phyloP scores from a whole-genome alignment of 1,284 basidiomycete genomes.

The Agaricales sp. region DNA sequence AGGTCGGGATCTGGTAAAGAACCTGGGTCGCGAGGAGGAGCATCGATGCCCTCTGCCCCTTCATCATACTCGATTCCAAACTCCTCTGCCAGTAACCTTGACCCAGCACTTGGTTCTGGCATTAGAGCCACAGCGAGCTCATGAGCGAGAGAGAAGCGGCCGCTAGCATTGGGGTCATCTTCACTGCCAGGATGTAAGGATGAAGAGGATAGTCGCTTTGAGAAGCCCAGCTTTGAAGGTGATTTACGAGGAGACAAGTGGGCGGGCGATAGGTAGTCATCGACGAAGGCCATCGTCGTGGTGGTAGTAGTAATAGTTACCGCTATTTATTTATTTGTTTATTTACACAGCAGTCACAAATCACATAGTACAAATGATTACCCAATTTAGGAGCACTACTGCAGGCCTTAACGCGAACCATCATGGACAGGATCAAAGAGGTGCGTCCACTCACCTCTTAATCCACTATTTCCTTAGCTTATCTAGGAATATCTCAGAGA shows the following conservation, averaged over 20 bases:
- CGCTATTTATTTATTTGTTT: background rate
- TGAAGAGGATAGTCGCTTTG: conserved; percentile 31
- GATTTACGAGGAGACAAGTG: conserved; percentile 31
- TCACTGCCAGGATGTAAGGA: conserved; percentile 27
- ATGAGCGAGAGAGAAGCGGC: conserved; percentile 66
- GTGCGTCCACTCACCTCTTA: conserved; percentile 24
- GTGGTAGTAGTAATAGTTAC: background rate
- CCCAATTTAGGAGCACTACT: background rate
- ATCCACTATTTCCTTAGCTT: conserved; percentile 7
- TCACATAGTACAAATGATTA: too few species aligned
- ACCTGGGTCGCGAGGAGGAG: conserved; percentile 17
- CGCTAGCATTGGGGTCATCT: conserved; percentile 11
- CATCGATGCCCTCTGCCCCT: conserved; percentile 72
- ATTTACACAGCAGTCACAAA: background rate
- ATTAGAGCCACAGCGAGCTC: conserved; percentile 74
- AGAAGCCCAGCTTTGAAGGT: conserved; percentile 33
- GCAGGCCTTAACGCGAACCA: conserved; percentile 2
- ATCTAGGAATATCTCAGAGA: conserved; percentile 35
- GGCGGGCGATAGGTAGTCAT: background rate
- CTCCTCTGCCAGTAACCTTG: conserved; percentile 69
- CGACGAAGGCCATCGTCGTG: background rate
- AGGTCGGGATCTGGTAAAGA: conserved; percentile 18
- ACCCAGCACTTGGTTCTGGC: conserved; percentile 68
- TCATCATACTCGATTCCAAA: conserved; percentile 82
- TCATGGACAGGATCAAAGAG: conserved; percentile 72